Conservation (phyloP, 345 rosid species). For the Populus euphratica region DNA sequence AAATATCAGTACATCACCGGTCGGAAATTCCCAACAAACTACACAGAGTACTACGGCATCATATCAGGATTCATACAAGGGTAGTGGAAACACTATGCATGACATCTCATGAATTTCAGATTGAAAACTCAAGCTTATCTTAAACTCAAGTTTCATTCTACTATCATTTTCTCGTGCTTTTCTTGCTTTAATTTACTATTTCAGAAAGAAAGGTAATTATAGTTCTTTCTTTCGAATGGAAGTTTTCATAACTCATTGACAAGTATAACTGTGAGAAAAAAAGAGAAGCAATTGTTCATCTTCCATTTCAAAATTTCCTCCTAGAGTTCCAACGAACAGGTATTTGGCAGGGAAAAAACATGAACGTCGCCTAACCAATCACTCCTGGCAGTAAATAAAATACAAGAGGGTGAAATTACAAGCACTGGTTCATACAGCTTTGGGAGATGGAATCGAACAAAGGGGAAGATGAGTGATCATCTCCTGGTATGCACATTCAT, state of each 20-base stretch:
- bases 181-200: too few relatives aligned
- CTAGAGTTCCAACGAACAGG: background rate
- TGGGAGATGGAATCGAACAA: constrained; percentile 80
- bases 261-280: background rate
- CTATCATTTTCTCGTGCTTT: background rate
- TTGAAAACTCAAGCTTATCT: background rate
- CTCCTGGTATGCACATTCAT: constrained; percentile 98
- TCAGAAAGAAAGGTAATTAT: too few relatives aligned
- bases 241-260: too few relatives aligned
- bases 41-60: background rate
- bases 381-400: background rate
- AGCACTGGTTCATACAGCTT: constrained; percentile 38
- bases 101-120: background rate
- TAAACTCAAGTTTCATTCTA: background rate
- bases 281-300: background rate
- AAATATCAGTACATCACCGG: too few relatives aligned
- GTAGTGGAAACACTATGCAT: background rate
- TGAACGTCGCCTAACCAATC: background rate
- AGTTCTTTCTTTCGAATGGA: too few relatives aligned
- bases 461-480: constrained; percentile 98
- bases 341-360: background rate
- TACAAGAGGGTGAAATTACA: background rate
- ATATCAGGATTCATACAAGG: too few relatives aligned
- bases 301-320: background rate
- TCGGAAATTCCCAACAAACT: too few relatives aligned